phyloP scores from a whole-genome alignment of 2,329 filamentous ascomycete species.

The Proliferodiscus dingleyae region DNA sequence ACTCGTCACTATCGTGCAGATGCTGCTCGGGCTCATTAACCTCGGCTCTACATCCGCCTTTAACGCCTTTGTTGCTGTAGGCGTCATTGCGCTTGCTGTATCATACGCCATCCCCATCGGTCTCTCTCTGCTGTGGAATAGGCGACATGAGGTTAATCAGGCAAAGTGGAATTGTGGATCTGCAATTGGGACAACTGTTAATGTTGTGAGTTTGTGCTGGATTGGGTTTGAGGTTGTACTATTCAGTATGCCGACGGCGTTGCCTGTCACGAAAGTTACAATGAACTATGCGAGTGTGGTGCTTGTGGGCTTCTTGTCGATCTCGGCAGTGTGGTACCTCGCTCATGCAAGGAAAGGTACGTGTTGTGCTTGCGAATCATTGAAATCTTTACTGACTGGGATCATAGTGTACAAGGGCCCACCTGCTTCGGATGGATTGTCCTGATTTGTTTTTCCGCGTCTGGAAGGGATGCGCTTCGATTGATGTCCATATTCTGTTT shows the following conservation, averaged over 20 bases:
- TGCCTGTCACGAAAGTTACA: conserved; percentile 49
- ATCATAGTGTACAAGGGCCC: conserved; percentile 24
- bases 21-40: conserved; percentile 70
- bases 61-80: conserved; percentile 74
- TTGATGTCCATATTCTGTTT: too few relatives aligned
- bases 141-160: conserved; percentile 59
- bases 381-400: neutral
- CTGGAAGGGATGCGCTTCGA: too few relatives aligned
- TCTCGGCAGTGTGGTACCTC: conserved; percentile 46
- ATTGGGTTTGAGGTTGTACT: conserved; percentile 64
- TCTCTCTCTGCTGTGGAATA: conserved; percentile 61
- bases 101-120: conserved; percentile 74
- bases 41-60: conserved; percentile 74
- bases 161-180: conserved; percentile 66
- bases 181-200: conserved; percentile 64
- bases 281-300: conserved; percentile 68
- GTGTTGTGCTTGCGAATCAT: conserved; percentile 15
- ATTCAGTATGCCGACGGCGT: conserved; percentile 68
- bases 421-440: conserved; percentile 20
- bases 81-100: conserved; percentile 71
- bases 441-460: neutral
- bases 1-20: conserved; percentile 64
- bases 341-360: conserved; percentile 47
- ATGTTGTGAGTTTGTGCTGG: conserved; percentile 64
- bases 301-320: conserved; percentile 55